phyloP scores from a whole-genome alignment of 2,329 filamentous ascomycete species.

The Cytospora piceae region DNA sequence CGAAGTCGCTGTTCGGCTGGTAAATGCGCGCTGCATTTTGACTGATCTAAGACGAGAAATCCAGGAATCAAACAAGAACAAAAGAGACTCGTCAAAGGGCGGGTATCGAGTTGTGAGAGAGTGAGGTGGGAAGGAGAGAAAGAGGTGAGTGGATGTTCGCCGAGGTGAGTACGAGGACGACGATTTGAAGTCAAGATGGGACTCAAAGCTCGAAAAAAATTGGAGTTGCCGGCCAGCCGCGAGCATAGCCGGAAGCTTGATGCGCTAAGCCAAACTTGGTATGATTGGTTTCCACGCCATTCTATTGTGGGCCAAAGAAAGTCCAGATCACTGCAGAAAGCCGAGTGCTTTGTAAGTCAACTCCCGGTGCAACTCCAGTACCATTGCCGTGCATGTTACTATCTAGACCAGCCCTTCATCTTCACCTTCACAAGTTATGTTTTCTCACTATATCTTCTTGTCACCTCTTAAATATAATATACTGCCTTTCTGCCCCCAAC shows the following conservation, averaged over 20 bases:
- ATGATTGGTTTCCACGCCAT: conserved; percentile 21
- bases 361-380: not conserved
- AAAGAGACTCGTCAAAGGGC: conserved; percentile 33
- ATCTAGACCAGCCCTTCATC: too few relatives aligned
- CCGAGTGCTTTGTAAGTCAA: not conserved
- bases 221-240: conserved; percentile 30
- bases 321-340: not conserved
- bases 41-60: conserved; percentile 39
- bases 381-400: too few relatives aligned
- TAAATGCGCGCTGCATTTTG: conserved; percentile 95
- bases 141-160: conserved; percentile 2
- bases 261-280: conserved; percentile 20
- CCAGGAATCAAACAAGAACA: conserved; percentile 32
- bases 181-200: conserved; percentile 19
- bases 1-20: conserved; percentile 78
- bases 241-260: conserved; percentile 28
- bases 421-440: not conserved
- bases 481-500: too few relatives aligned
- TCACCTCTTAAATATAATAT: too few relatives aligned
- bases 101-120: conserved; percentile 34
- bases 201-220: conserved; percentile 29
- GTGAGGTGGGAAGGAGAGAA: conserved; percentile 16
- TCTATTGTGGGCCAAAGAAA: conserved; percentile 10
- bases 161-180: conserved; percentile 13
- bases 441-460: not conserved